Evolutionary conservation across 2,329 filamentous ascomycete species (phyloP), one percentile per base, ranked within the genome.

Genomic region (Aspergillus persii): DNA sequence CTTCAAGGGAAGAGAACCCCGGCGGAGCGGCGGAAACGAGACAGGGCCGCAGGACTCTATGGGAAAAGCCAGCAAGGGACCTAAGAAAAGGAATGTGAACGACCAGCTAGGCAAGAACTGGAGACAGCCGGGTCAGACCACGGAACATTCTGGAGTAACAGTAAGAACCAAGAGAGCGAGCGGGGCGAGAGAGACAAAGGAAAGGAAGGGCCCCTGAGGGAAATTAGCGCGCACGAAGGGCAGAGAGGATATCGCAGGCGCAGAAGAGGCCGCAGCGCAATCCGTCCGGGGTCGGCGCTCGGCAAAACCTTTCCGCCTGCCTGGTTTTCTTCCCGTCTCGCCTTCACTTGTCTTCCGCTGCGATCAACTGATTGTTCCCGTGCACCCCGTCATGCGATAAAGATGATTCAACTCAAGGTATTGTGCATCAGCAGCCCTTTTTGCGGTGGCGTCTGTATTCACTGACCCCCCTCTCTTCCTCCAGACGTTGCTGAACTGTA

Each of bases 401-500:
- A 79, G 68, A 98, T 96, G 91, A 96, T 96, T 79, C 92, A 95
- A 85, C 80, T 95, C 84, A 94, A 94, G 88, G 90, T 77, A 44
- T 62, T 57, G 30, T 2, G 2, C 9, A 39, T 51, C 3, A 12
- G 12, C 12, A 30, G 8, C 39, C 8, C 15, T 41, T n/a, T 1
- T 5, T 15, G 8, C 29, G n/a, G 3, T 1, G 2, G 26, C 4
- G 4, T 51, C 6, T 8, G 29, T 3, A 11, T 50, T 29, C 49
- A 31, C 15, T 41, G 2, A 11, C 47, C 7, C 6, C 6, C 39
- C 29, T 18, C 11, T 23, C 7, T 18, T 33, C 50, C 18, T 15
- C 12, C 68, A 97, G 95, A 90, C 93, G 75, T 92, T 99, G 86
- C 86, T 99, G 71, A 97, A 95, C 81, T 98, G 95, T 88, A 98